phyloP scores from a whole-genome alignment of 2,329 filamentous ascomycete genomes.

The Cadophora luteo-olivacea region DNA sequence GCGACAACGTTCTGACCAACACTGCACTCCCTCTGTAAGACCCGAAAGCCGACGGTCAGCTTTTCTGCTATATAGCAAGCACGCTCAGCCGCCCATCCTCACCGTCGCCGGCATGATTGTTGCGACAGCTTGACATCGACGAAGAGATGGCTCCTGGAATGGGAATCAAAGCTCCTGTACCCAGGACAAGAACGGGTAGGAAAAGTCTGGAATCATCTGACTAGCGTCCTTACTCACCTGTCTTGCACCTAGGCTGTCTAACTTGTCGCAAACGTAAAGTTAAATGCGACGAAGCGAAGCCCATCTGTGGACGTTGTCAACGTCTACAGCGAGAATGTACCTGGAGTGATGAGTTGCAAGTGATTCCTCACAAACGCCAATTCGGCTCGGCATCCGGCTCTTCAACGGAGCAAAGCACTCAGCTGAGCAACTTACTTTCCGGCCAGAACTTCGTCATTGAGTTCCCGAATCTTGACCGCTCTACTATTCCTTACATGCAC shows the following conservation, averaged over 20 bases:
- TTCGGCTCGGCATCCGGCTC: conserved; percentile 11
- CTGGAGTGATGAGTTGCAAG: conserved; percentile 40
- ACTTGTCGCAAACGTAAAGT: conserved; percentile 74
- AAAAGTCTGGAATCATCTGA: neutral
- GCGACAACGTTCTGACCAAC: neutral
- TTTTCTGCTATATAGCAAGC: neutral
- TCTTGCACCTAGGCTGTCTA: conserved; percentile 56
- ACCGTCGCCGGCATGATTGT: conserved; percentile 3
- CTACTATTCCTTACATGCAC: conserved; percentile 42
- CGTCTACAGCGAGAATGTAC: conserved; percentile 40
- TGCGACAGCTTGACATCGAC: neutral
- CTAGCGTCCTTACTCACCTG: conserved; percentile 13
- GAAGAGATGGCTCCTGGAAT: conserved; percentile 40
- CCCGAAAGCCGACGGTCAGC: neutral
- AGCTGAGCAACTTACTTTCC: conserved; percentile 24
- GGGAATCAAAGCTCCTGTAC: conserved; percentile 42
- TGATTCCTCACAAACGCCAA: conserved; percentile 29
- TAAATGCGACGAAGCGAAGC: conserved; percentile 74
- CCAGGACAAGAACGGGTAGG: conserved; percentile 42
- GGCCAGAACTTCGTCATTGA: conserved; percentile 43
- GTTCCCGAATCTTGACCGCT: conserved; percentile 40
- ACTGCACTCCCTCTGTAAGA: neutral
- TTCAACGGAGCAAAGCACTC: conserved; percentile 17
- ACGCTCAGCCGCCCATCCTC: neutral
- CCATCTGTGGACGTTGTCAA: conserved; percentile 57